These are phyloP conservation scores for Tillandsia fasciculata DNA, from an alignment of 176 grass and related monocot species.

Conservation along the genomic window DNA sequence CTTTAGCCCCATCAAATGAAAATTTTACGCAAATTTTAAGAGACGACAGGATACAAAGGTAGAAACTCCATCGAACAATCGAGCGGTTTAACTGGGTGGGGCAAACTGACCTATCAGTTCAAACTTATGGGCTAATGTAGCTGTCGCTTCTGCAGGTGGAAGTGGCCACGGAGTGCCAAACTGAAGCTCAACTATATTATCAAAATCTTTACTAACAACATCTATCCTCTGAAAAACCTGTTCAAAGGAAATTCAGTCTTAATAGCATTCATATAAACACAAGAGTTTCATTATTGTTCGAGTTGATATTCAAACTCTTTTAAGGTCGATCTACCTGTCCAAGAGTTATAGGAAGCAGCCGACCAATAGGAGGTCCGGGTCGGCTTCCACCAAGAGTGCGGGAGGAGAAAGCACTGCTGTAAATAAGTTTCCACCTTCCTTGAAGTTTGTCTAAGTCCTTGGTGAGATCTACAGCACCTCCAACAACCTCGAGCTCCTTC, in stretches of 20 bases:
- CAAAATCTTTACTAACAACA: conserved; percentile 64
- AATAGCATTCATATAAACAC: conserved; percentile 30
- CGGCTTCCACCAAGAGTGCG: conserved; percentile 77
- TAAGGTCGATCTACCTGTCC: conserved; percentile 32
- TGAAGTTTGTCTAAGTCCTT: conserved; percentile 60
- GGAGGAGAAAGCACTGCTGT: conserved; percentile 92
- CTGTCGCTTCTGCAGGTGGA: conserved; percentile 43
- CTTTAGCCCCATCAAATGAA: neutral
- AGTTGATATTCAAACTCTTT: conserved; percentile 35
- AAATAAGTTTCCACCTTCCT: conserved; percentile 79
- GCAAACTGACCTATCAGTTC: conserved; percentile 56
- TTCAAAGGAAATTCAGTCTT: neutral
- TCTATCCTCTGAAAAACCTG: conserved; percentile 91
- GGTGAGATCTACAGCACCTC: conserved; percentile 38
- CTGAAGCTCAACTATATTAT: conserved; percentile 81
- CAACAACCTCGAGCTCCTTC: conserved; percentile 43
- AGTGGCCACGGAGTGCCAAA: conserved; percentile 84
- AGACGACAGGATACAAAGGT: too few species aligned
- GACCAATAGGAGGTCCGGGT: conserved; percentile 63
- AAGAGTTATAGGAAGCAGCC: conserved; percentile 70
- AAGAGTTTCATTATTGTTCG: conserved; percentile 55
- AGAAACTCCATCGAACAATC: neutral
- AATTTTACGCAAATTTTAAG: too few species aligned
- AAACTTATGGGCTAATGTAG: conserved; percentile 75
- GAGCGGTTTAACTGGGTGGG: neutral